Base-by-base conservation (phyloP, 1,139 yeast species). In the Geotrichum aggregatum region DNA sequence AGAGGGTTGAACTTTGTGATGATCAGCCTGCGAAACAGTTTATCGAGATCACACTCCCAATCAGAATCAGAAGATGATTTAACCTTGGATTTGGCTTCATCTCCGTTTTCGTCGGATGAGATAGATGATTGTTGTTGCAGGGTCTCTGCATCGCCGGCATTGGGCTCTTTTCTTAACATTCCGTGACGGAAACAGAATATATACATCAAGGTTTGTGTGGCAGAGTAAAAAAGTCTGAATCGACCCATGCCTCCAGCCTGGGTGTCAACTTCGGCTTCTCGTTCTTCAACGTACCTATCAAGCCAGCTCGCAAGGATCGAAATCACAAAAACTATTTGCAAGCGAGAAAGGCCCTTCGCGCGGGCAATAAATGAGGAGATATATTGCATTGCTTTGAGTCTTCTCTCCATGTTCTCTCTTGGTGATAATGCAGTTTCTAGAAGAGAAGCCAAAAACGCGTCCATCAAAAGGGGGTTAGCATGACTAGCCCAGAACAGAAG, bases 1-100 rank as follows among this genome's bases (percentile, higher is more conserved):
- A 94, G 76, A 2, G 98, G 98, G 66, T 92, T 94, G 73, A 92
- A 89, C 63, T 86, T 86, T 18, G 97, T 84, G 41, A 89, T 78
- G 39, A 94, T 83, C 59, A 87, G 79, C 59, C 96, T 76, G 67
- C 87, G 96, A 72, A 91, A 88, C 59, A 92, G 84, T 68, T 82
- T 83, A 64, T 91, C 96, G 46, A 91, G 67, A 46, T 80, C 83
- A 59, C 91, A 83, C 63, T 84, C 95, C 98, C 98, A 91, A 52
- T 72, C 63, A 10, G 63, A 59, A 14, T 57, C 58, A 10, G 58
- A 49, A 14, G 58, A 52, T 1, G 60, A 44, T 19, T 52, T 39
- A 49, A 60, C 55, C 51, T 57, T 57, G 47, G 58, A 50, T 39
- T 56, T 22, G n/a, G 16, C 60, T 14, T 59, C 63, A 42, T 67